These are phyloP conservation scores for Pleurotus citrinopileatus DNA, from an alignment of 768 basidiomycete species.

Conservation along the genomic window DNA sequence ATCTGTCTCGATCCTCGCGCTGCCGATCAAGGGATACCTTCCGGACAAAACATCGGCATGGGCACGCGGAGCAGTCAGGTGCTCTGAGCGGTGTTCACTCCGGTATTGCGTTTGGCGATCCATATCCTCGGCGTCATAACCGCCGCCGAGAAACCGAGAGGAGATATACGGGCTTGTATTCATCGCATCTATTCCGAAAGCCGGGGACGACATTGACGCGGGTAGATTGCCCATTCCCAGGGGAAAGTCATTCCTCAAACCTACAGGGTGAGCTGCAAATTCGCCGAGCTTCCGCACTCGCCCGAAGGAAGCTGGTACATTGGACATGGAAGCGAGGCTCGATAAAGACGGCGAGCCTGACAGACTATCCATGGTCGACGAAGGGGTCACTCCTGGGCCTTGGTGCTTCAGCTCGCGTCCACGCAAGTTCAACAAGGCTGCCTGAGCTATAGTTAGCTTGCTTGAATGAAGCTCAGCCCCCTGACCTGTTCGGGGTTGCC, in stretches of 20 bases:
- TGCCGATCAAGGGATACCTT: slow-evolving; percentile 3
- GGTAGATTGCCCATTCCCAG: neutral
- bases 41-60: neutral
- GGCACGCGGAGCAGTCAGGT: neutral
- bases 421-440: slow-evolving; percentile 70
- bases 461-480: slow-evolving; percentile 62
- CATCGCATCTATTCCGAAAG: neutral
- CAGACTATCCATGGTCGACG: neutral
- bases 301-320: neutral
- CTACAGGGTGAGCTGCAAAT: neutral
- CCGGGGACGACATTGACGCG: neutral
- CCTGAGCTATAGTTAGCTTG: slow-evolving; percentile 70
- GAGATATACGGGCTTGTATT: neutral
- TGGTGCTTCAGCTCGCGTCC: slow-evolving; percentile 52
- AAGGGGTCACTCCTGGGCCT: neutral
- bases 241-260: neutral
- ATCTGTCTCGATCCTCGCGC: neutral
- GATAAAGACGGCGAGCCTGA: neutral
- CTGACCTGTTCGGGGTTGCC: slow-evolving; percentile 42
- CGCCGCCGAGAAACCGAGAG: neutral
- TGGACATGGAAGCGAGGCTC: neutral
- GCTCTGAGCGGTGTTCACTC: too few species aligned
- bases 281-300: neutral
- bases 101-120: too few species aligned
- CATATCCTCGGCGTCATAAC: slow-evolving; percentile 1